Base-by-base conservation (phyloP, 208 protist species). In the Leishmania tarentolae region DNA sequence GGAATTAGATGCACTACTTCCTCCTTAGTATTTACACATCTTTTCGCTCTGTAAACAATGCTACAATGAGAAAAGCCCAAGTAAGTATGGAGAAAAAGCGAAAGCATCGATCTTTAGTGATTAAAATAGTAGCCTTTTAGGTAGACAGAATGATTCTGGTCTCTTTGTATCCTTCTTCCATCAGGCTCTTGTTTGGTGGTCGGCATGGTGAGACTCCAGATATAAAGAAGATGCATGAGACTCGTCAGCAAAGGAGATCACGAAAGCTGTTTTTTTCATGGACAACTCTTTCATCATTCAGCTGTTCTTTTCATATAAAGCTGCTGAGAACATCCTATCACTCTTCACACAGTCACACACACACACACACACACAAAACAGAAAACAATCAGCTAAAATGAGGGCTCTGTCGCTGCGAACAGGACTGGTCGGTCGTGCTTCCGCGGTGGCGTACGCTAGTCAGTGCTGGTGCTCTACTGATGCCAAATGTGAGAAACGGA, bases 1-100 rank as follows among this genome's bases (percentile, higher is more conserved):
- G 21, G 92, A 97, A 78, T 80, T 97, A 65, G 92, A 97, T 80
- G 66, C 47, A 46, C 85, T 97, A n/a, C 84, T 97, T 15, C 94
- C 94, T 44, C 85, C 89, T 0, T 93, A 85, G 79, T 79, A 59
- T n/a, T 57, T 52, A 59, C 68, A 81, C 53, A 46, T 28, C 63
- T 44, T 53, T 86, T 82, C n/a, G 65, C 17, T 47, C 44, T 19
- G 47, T 28, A 72, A 47, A 35, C n/a, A 72, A 42, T 50, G 21
- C 3, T 28, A 53, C 28, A 1, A 2, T 73, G 68, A 72, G 42
- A 5, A 35, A 46, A 35, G 28, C 9, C 21, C 21, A 31, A 53
- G 1, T 11, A 53, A 28, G 21, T 13, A 11, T 11, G 2, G 1
- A 19, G 52, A 72, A 52, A 52, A 42, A 19, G 19, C 3, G 21